phyloP scores from a whole-genome alignment of 2,329 filamentous ascomycete genomes.

The Aspergillus sp. region DNA sequence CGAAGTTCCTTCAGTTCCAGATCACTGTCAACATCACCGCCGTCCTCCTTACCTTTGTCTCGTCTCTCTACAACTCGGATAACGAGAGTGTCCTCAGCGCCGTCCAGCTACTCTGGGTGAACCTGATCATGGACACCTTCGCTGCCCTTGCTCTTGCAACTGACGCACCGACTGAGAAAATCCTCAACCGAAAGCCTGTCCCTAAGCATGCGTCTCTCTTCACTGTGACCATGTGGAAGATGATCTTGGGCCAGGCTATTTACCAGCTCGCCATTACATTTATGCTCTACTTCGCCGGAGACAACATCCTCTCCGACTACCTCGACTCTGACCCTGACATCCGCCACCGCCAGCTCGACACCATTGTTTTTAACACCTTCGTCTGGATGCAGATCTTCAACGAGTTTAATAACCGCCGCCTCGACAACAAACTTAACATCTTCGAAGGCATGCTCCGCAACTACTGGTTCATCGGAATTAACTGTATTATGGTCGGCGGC shows the following conservation, averaged over 20 bases:
- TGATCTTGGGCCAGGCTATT: slow-evolving; percentile 90
- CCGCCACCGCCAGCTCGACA: slow-evolving; percentile 59
- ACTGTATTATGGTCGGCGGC: slow-evolving; percentile 80
- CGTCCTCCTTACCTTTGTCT: slow-evolving; percentile 82
- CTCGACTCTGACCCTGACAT: slow-evolving; percentile 51
- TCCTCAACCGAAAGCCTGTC: slow-evolving; percentile 77
- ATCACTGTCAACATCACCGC: slow-evolving; percentile 89
- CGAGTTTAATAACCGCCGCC: slow-evolving; percentile 91
- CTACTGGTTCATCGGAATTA: slow-evolving; percentile 85
- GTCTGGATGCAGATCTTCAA: slow-evolving; percentile 99
- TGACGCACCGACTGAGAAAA: slow-evolving; percentile 79
- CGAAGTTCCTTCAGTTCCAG: slow-evolving; percentile 65
- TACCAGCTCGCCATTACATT: slow-evolving; percentile 82
- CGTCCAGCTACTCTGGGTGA: slow-evolving; percentile 93
- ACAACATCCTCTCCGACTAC: slow-evolving; percentile 52
- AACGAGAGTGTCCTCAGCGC: slow-evolving; percentile 79
- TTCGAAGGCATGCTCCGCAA: slow-evolving; percentile 85
- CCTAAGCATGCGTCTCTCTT: slow-evolving; percentile 74
- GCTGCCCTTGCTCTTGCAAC: slow-evolving; percentile 86
- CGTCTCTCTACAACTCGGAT: slow-evolving; percentile 69
- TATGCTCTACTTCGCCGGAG: slow-evolving; percentile 75
- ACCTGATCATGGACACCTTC: slow-evolving; percentile 96
- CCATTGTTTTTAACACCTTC: slow-evolving; percentile 95
- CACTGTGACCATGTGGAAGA: slow-evolving; percentile 96
- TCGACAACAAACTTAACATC: slow-evolving; percentile 95